Percentiles rank a stretch among this genome's conserved stretches.
Conservation (phyloP, 2,329 filamentous ascomycete genomes). For the Cordyceps cateniannulata region DNA sequence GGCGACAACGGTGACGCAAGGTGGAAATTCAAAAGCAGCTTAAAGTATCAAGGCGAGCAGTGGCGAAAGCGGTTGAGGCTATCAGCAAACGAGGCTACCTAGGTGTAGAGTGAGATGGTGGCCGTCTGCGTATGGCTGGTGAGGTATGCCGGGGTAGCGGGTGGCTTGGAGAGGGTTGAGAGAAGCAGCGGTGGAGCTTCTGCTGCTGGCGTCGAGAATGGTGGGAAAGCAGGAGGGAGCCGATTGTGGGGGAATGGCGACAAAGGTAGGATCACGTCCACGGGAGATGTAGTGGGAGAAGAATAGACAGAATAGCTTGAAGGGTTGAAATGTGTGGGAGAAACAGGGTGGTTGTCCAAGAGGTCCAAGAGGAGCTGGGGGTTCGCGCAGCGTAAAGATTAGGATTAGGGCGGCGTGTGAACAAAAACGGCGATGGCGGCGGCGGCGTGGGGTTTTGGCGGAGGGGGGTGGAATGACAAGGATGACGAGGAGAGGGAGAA, state of each 20-base stretch:
- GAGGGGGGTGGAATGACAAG: neutral
- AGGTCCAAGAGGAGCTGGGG: neutral
- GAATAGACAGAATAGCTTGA: too few relatives aligned
- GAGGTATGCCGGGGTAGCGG: neutral
- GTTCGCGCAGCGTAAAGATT: neutral
- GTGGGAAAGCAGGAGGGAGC: neutral
- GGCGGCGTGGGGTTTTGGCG: conserved; percentile 6
- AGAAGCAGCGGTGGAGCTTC: conserved; percentile 3
- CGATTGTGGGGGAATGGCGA: neutral
- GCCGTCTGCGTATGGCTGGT: neutral
- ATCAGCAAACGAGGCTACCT: neutral
- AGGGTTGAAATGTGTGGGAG: neutral
- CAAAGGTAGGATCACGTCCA: too few relatives aligned
- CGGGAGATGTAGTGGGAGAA: neutral
- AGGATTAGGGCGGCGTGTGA: neutral
- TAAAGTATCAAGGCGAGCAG: neutral
- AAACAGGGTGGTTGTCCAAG: neutral
- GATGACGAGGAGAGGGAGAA: neutral
- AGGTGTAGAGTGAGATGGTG: neutral
- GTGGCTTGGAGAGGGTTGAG: neutral
- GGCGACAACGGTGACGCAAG: too few relatives aligned
- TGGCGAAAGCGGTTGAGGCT: neutral
- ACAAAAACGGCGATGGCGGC: conserved; percentile 10
- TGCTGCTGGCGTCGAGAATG: neutral
- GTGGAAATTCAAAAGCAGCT: neutral